These are phyloP conservation scores for Heritiera littoralis DNA, from an alignment of 345 rosid genomes.

Conservation along the genomic window DNA sequence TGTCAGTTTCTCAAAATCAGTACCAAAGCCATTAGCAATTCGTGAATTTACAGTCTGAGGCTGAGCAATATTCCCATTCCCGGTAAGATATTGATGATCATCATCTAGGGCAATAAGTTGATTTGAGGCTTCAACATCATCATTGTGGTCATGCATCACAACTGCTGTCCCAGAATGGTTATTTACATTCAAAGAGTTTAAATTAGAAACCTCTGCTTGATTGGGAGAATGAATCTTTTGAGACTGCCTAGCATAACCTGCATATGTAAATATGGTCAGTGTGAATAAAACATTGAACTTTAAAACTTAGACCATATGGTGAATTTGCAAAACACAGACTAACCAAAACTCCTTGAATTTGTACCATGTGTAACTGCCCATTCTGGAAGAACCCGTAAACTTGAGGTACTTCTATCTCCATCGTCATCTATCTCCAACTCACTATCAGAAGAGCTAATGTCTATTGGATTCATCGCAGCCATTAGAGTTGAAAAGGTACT, in stretches of 20 bases:
- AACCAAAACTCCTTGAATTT: constrained; percentile 37
- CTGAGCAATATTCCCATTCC: constrained; percentile 44
- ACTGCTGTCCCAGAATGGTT: constrained; percentile 22
- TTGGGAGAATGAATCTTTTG: constrained; percentile 30
- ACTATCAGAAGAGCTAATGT: constrained; percentile 87
- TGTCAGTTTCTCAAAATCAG: constrained; percentile 54
- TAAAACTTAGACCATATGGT: constrained; percentile 10
- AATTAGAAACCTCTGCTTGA: constrained; percentile 35
- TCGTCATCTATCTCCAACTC: constrained; percentile 51
- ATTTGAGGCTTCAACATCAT: constrained; percentile 32
- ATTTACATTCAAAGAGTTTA: constrained; percentile 43
- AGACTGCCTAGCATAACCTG: constrained; percentile 41
- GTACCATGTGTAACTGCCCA: constrained; percentile 31
- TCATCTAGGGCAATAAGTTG: constrained; percentile 24
- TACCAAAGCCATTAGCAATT: constrained; percentile 47
- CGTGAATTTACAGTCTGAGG: constrained; percentile 44
- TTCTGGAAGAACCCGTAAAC: constrained; percentile 33
- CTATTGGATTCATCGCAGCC: constrained; percentile 53
- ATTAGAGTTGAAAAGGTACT: constrained; percentile 23
- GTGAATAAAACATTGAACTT: constrained; percentile 11
- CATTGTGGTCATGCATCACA: constrained; percentile 27
- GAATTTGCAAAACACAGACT: constrained; percentile 22
- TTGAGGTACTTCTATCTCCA: constrained; percentile 24
- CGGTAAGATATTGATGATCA: constrained; percentile 34
- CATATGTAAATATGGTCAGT: constrained; percentile 16